A percentile compares a stretch with the other conserved stretches of the same genome.
phyloP scores from a whole-genome alignment of 148 eudicot species.

The Vaccinium macrocarpon region DNA sequence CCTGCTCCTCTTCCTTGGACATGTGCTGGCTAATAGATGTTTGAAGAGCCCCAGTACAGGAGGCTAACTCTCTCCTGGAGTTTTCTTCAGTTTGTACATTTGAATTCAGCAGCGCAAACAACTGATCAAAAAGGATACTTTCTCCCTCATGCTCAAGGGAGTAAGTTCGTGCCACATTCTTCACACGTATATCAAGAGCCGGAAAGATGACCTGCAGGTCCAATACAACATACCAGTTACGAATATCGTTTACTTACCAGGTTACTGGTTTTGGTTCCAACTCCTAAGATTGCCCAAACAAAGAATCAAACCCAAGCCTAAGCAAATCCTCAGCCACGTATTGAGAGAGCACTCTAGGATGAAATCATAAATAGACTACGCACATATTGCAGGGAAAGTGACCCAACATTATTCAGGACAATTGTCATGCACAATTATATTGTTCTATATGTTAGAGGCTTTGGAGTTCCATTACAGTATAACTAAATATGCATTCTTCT shows the following conservation, averaged over 20 bases:
- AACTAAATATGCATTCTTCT: background rate
- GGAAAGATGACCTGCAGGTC: slow-evolving; percentile 83
- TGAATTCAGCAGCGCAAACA: slow-evolving; percentile 64
- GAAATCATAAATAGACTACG: background rate
- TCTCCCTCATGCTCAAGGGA: slow-evolving; percentile 98
- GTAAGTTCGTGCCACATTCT: slow-evolving; percentile 95
- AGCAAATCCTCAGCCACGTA: background rate
- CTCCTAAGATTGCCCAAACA: background rate
- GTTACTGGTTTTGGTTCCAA: background rate
- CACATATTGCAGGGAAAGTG: background rate
- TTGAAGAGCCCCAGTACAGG: slow-evolving; percentile 88
- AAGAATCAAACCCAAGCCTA: background rate
- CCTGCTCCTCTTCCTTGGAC: slow-evolving; percentile 99
- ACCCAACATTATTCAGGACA: background rate
- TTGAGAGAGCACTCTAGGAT: background rate
- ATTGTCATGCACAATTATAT: background rate
- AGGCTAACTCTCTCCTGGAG: slow-evolving; percentile 85
- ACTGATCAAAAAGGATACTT: slow-evolving; percentile 82
- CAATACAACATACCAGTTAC: slow-evolving; percentile 6
- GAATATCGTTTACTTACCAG: background rate
- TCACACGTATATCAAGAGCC: slow-evolving; percentile 94
- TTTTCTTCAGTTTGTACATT: slow-evolving; percentile 62
- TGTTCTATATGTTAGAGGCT: background rate
- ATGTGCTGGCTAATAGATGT: slow-evolving; percentile 96
- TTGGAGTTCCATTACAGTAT: background rate